Base-by-base conservation (phyloP, 306 rosid genomes). In the Cyamopsis tetragonoloba region DNA sequence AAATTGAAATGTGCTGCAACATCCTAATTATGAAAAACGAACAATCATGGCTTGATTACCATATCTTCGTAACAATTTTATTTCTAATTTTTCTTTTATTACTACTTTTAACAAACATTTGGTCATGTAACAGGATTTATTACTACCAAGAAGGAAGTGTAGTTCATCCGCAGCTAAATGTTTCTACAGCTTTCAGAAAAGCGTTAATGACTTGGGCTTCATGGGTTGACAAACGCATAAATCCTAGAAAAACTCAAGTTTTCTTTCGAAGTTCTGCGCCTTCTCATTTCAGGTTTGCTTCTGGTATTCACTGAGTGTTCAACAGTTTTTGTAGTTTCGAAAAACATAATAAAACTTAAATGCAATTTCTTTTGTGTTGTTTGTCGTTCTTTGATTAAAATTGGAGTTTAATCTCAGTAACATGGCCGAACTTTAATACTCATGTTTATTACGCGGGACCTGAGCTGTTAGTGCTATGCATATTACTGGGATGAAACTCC, bases 191-290 rank as follows among this genome's bases (percentile, higher is more conserved):
- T 47, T 88, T 88, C 51, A 77, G 80, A 44, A 89, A 83, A 86
- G 83, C 98, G 77, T 13, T 89, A 77, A 83, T 17, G 42, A 89
- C 97, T 18, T 89, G 98, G 98, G 77, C 87, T 18, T 74, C 91
- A 37, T 93, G 97, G 97, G 95, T 84, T 20, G 97, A 93, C 58
- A 88, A 30, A 72, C 81, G 30, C 82, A 71, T 88, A 65, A 73
- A 89, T 79, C 77, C 74, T 3, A 77, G 79, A 56, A 93, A 77
- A 79, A 86, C 97, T 57, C 78, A 20, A 74, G 87, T 93, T 68
- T 83, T 86, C 88, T 93, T 89, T 79, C 88, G 98, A 68, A 93
- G 82, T 71, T 80, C 96, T 4, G 84, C 96, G 20, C 97, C 99
- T 6, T 80, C 99, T 63, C 97, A 93, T 93, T 93, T 89, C 96